phyloP scores from a whole-genome alignment of 1,284 basidiomycete species.

The Thecaphora frezii region DNA sequence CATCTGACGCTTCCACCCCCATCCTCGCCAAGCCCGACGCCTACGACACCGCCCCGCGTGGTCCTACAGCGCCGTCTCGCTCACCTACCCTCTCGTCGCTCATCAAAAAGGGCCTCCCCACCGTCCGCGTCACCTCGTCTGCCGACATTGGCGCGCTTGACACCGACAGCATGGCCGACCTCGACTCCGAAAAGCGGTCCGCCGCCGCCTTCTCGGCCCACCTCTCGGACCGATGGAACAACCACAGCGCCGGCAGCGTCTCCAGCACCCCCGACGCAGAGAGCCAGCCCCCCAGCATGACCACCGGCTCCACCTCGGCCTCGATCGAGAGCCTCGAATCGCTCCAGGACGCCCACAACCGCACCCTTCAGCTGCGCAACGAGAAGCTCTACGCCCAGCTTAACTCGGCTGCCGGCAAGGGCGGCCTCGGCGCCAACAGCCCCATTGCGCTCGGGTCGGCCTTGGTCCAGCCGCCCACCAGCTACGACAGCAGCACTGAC shows the following conservation, averaged over 20 bases:
- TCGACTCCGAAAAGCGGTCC: constrained; percentile 2
- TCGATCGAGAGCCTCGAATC: constrained; percentile 46
- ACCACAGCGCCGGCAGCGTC: constrained; percentile 8
- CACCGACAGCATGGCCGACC: constrained; percentile 13
- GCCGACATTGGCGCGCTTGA: constrained; percentile 2
- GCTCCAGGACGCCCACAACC: constrained; percentile 33
- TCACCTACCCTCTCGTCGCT: constrained; percentile 28
- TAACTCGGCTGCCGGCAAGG: constrained; percentile 12
- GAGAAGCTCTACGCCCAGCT: constrained; percentile 10
- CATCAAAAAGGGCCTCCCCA: constrained; percentile 34
- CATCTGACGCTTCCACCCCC: constrained; percentile 3
- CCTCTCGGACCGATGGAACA: neutral
- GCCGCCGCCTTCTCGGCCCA: neutral
- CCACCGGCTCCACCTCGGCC: constrained; percentile 48
- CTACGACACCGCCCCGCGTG: constrained; percentile 6
- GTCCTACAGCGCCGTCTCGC: neutral
- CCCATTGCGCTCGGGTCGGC: constrained; percentile 9
- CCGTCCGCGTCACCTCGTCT: constrained; percentile 33
- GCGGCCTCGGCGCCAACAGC: constrained; percentile 6
- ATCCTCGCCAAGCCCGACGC: constrained; percentile 4
- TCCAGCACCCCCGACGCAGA: constrained; percentile 34
- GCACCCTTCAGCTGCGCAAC: constrained; percentile 17
- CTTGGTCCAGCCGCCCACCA: constrained; percentile 23
- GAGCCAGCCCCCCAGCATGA: constrained; percentile 44
- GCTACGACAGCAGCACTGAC: constrained; percentile 30